Evolutionary conservation across 2,329 filamentous ascomycete species (phyloP), one percentile per base, ranked within the genome.

Genomic region (Colletotrichum noveboracense): DNA sequence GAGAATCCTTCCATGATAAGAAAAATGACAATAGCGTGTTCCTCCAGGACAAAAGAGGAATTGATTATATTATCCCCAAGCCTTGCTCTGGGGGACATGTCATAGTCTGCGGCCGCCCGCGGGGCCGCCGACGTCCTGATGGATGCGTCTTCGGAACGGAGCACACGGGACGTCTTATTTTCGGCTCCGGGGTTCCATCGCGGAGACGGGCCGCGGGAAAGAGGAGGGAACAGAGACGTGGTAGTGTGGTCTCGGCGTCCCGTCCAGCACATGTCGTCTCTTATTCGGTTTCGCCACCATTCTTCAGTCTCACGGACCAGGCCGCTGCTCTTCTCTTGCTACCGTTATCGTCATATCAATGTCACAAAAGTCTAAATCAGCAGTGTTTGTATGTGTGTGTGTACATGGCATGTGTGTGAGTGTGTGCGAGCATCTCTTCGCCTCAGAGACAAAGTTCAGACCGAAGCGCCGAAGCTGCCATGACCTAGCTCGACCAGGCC

Each of bases 401-500:
- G 38, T 43, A 43, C 38, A 43, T n/a, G 9, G 38, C 38, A 43
- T 43, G 5, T 43, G 38, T 43, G 18, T n/a, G 5, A n/a, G 38
- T 43, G 38, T 43, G 38, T 43, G 38, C 38, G 38, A n/a, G 18
- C 2, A 21, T 48, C 14, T 71, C 55, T 66, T 71, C 62, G 68
- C 73, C 64, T 68, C 48, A 48, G 38, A 48, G 48, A 73, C 66
- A 73, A 60, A 73, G 73, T 75, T 75, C 73, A 75, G 70, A 73
- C 64, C 38, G 70, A 69, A 73, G 21, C 16, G 26, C 55, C 58
- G 65, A 64, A 60, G 62, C 38, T 36, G 70, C 73, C 73, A 56
- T 73, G 64, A 58, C 64, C 73, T 55, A 18, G 43, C 28, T 64
- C 21, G 62, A 64, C 56, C 62, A 52, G 64, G 65, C 64, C 58